Evolutionary conservation across 768 basidiomycete species (phyloP).

Genomic region (Lactifluus volemus): DNA sequence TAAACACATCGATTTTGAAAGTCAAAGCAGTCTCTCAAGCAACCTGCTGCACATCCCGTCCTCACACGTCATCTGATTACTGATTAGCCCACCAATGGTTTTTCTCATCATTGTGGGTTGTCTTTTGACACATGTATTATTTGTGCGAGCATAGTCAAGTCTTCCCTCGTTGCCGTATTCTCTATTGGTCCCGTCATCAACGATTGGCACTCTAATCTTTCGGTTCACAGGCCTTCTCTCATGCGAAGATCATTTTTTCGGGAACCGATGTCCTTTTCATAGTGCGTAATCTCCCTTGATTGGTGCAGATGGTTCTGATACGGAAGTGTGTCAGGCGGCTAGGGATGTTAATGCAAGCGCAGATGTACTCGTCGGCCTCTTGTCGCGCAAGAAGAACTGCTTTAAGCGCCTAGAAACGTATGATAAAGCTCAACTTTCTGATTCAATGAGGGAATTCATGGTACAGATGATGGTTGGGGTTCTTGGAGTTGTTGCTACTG

Average conservation of each 20-base stretch:
- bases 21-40: too few species aligned
- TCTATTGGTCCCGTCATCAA: neutral
- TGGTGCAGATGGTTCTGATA: neutral
- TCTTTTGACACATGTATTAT: too few species aligned
- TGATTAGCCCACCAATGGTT: too few species aligned
- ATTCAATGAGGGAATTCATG: neutral
- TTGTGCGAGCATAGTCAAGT: too few species aligned
- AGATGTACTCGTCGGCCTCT: neutral
- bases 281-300: neutral
- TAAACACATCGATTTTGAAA: too few species aligned
- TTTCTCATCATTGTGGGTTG: too few species aligned
- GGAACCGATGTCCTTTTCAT: neutral
- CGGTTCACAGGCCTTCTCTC: neutral
- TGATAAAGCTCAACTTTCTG: neutral
- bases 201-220: neutral
- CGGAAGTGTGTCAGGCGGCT: neutral
- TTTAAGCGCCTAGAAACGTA: neutral
- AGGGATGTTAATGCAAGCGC: neutral
- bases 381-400: neutral
- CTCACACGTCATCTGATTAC: too few species aligned
- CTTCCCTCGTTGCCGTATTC: too few species aligned
- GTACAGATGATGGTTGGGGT: neutral
- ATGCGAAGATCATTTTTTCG: neutral
- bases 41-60: too few species aligned
- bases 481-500: neutral